phyloP scores from a whole-genome alignment of 495 filamentous ascomycete species.

The Aspergillus campestris region DNA sequence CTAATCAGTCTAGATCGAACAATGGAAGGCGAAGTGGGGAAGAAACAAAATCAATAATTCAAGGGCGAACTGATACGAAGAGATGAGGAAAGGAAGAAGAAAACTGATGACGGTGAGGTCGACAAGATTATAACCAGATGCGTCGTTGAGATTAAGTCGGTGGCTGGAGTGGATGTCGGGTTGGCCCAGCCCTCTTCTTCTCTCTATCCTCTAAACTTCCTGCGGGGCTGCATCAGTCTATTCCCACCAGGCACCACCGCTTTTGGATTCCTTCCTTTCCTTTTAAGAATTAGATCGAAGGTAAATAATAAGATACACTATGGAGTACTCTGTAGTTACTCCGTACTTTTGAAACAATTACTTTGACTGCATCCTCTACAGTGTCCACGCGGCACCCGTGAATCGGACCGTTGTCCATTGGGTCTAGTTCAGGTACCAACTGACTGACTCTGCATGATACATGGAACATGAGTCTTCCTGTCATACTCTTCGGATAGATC shows the following conservation, averaged over 20 bases:
- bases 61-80: not conserved
- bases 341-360: too few species aligned
- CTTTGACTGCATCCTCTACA: too few species aligned
- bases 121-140: not conserved
- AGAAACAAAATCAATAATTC: not conserved
- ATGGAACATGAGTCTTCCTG: too few species aligned
- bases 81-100: slow-evolving; percentile 5
- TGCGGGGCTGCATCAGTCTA: not conserved
- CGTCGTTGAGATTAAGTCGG: slow-evolving; percentile 9
- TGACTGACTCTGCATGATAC: too few species aligned
- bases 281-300: slow-evolving; percentile 11
- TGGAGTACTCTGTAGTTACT: too few species aligned
- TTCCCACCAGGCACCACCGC: not conserved
- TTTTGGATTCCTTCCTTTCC: not conserved
- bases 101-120: slow-evolving; percentile 4
- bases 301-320: slow-evolving; percentile 18
- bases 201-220: not conserved
- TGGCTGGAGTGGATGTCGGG: slow-evolving; percentile 15
- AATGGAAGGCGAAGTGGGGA: not conserved
- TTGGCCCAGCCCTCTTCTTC: slow-evolving; percentile 2
- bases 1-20: not conserved
- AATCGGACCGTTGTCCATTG: too few species aligned
- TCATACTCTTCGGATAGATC: too few species aligned
- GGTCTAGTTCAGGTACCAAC: too few species aligned
- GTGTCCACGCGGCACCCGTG: too few species aligned